Evolutionary conservation across 306 rosid genomes (phyloP).

Genomic region (Cicer cuneatum): DNA sequence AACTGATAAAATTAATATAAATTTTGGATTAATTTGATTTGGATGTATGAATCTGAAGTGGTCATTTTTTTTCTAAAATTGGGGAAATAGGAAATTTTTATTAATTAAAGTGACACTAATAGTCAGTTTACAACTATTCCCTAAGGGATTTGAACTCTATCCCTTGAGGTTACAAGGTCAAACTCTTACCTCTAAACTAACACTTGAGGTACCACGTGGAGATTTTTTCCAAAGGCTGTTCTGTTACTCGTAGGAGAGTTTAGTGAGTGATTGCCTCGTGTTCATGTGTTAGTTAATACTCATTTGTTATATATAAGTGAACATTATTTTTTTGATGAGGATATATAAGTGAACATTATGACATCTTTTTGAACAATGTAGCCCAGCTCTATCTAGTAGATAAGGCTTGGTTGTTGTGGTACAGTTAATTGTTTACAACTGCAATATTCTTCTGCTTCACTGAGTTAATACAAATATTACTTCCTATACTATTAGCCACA

Average conservation of each 20-base stretch:
- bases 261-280: background rate
- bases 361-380: background rate
- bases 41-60: background rate
- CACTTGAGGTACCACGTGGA: background rate
- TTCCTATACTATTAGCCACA: constrained; percentile 12
- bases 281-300: background rate
- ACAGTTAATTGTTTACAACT: background rate
- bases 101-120: too few species aligned
- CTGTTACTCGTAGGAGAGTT: background rate
- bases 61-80: background rate
- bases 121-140: too few species aligned
- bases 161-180: too few species aligned
- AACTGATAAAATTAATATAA: background rate
- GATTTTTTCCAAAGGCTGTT: background rate
- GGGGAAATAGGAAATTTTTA: too few species aligned
- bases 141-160: too few species aligned
- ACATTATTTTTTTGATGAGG: background rate
- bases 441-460: constrained; percentile 12
- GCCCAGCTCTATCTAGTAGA: background rate
- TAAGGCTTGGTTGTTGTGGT: background rate
- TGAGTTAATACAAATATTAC: constrained; percentile 14
- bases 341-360: background rate
- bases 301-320: background rate
- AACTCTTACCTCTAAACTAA: too few species aligned
- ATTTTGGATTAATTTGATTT: constrained; percentile 3